These are phyloP conservation scores for Candida ovalis DNA, from an alignment of 805 yeast genomes.

Conservation along the genomic window DNA sequence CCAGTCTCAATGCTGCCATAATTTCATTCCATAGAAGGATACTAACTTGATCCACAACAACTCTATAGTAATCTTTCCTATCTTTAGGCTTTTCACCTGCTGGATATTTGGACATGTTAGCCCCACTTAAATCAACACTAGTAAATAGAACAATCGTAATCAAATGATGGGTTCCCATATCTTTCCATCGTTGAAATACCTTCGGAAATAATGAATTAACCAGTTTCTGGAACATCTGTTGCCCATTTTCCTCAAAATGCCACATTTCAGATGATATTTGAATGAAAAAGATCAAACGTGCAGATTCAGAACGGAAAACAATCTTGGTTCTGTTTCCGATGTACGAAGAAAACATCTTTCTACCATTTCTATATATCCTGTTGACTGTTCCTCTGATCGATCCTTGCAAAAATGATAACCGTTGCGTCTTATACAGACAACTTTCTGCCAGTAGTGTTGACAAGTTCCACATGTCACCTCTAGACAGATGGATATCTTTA, in stretches of 20 bases:
- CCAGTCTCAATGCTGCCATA: conserved; percentile 80
- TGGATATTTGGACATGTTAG: conserved; percentile 37
- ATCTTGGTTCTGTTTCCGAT: conserved; percentile 71
- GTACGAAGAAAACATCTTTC: conserved; percentile 68
- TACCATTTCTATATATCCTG: conserved; percentile 63
- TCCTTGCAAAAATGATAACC: conserved; percentile 54
- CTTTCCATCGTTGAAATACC: conserved; percentile 83
- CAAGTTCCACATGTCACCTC: conserved; percentile 93
- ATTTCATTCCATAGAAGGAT: conserved; percentile 87
- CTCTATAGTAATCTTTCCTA: conserved; percentile 78
- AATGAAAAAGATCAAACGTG: conserved; percentile 74
- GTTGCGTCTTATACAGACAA: conserved; percentile 67
- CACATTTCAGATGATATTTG: conserved; percentile 96
- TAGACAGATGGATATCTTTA: conserved; percentile 72
- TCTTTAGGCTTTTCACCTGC: conserved; percentile 68
- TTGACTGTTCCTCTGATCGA: conserved; percentile 62
- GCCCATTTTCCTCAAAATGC: conserved; percentile 97
- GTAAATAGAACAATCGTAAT: conserved; percentile 88
- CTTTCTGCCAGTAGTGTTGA: conserved; percentile 56
- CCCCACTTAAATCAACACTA: conserved; percentile 57
- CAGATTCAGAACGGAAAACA: conserved; percentile 88
- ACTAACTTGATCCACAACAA: conserved; percentile 92
- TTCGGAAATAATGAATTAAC: conserved; percentile 91
- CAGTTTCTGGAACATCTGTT: conserved; percentile 85
- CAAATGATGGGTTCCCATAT: conserved; percentile 82